Base-by-base conservation (phyloP, 768 basidiomycete species). In the Rhizopogon sp. region DNA sequence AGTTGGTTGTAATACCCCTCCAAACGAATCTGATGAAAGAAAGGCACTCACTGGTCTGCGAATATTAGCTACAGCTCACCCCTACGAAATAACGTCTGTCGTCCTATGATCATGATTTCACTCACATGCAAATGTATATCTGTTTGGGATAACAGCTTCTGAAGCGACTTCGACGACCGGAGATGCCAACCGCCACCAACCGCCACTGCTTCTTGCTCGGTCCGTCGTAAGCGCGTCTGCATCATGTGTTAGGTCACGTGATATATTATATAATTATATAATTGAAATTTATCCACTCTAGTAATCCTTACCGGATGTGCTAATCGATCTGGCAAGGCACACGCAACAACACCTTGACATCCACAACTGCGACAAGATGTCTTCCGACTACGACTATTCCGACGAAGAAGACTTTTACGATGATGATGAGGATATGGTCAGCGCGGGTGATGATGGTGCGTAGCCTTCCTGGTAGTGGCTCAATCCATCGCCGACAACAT, bases 381-480 rank as follows among this genome's bases (percentile, higher is more conserved):
- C 76, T 49, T 87, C 87, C 53, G 87, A 88, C 69, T 84, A 84
- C 58, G 85, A 87, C 39, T 79, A 80, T 64, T 87, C 84, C 5
- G 86, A 88, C 66, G 81, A 86, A 39, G 85, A 87, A 53, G 72
- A 64, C 42, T 85, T 83, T 69, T 83, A 81, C 59, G 82, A 87
- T 55, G 87, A 88, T 54, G 85, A 87, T 55, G 87, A 87, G 69
- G 76, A 84, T 62, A 81, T 85, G 68, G 62, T 75, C 59, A 81
- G 80, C 57, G 78, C 79, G 43, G 81, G 84, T 60, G 84, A 85
- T 43, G 82, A 81, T 61, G 76, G 77, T 79, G 52, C 63, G 76
- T 66, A 41, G 40, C 37, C 33, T 53, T 45, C 47, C 43, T 40
- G 3, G 17, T 45, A 10, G 47, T 20, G 17, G 39, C 62, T 71